Evolutionary conservation across 305 asterid genomes (phyloP), one percentile per base, ranked within the genome.

Genomic region (Fraxinus sp.): DNA sequence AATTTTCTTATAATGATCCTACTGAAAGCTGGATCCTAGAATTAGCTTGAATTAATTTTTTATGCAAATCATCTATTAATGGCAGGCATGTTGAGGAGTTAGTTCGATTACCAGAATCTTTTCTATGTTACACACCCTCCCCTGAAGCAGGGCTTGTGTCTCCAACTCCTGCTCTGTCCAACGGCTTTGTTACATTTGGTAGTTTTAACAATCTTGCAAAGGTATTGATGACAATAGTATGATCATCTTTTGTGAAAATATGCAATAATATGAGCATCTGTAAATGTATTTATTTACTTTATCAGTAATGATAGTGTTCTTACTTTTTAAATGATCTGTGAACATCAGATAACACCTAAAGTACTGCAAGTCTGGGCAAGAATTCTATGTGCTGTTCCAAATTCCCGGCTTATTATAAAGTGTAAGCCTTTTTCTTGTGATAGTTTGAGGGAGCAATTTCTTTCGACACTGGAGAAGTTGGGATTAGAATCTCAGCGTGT

Each of bases 151-250:
- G 98, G 81, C 93, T 94, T 4, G 95, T 93, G 76, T 88, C 86
- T 87, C 89, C 97, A 74, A 84, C 98, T 82, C 98, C 99, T 83
- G 97, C 97, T 76, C 86, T 95, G 52, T 87, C 95, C 77, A 95
- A 97, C 87, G 99, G 99, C 85, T 97, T 97, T 52, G 79, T 97
- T 74, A 95, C 98, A 79, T 97, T 97, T 89, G 98, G 99, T 84
- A 95, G 98, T 91, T 97, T 97, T 88, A 97, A 97, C 91, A 97
- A 94, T 91, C 97, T 97, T 79, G 99, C 98, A 16, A 97, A 97
- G 99, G 99, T 97, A 91, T 74, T 75, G 76, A 74, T 75, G 76
- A 73, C 30, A 32, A 59, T 78, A 74, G 44, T 16, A 22, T 78
- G 41, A 26, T 49, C 79, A 64, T 82, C 76, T 24, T 8, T 66